Evolutionary conservation across 768 basidiomycete species (phyloP), one percentile per base, ranked within the genome.

Genomic region (Lactarius sp.): DNA sequence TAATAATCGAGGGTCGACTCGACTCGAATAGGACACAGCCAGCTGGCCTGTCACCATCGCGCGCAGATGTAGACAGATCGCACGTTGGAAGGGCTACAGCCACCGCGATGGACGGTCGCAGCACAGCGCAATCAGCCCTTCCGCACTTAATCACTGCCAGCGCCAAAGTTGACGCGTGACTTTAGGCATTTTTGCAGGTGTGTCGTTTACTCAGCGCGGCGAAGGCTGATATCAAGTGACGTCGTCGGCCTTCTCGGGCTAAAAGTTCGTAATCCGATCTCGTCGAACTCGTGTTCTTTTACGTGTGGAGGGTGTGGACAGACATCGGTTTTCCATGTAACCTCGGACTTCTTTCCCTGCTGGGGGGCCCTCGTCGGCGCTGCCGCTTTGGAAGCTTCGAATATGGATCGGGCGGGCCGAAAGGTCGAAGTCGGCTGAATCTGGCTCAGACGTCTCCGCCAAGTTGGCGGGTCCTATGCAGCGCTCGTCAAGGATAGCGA

Each of bases 241-340:
- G 46, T 34, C 3, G 33, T 36, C 39, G 22, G 37, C 13, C 20
- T 49, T 20, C 36, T 10, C 47, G 57, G 36, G 20, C 36, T 22
- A 27, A 51, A 37, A 22, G 12, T 22, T 50, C 36, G 47, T 18
- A 10, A 50, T 55, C 44, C 42, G 52, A 55, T 54, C 60, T 37
- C 53, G 47, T 37, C 60, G 6, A 47, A 61, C 53, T 31, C 54
- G 54, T 61, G 60, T 61, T 50, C 36, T 55, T 61, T 61, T 61
- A 61, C 60, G 60, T 61, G 52, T 49, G 41, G 36, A 14, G 22
- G 4, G 14, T 37, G 4, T 2, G 13, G 49, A 31, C 14, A 54
- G 49, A 31, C 14, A 54, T 18, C 10, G 10, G 13, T n/a, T 20
- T 14, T 50, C 49, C 22, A 27, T 44, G n/a, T 37, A 53, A 46